Base-by-base conservation (phyloP, 2,329 filamentous ascomycete species). In the Neofusicoccum parvum region DNA sequence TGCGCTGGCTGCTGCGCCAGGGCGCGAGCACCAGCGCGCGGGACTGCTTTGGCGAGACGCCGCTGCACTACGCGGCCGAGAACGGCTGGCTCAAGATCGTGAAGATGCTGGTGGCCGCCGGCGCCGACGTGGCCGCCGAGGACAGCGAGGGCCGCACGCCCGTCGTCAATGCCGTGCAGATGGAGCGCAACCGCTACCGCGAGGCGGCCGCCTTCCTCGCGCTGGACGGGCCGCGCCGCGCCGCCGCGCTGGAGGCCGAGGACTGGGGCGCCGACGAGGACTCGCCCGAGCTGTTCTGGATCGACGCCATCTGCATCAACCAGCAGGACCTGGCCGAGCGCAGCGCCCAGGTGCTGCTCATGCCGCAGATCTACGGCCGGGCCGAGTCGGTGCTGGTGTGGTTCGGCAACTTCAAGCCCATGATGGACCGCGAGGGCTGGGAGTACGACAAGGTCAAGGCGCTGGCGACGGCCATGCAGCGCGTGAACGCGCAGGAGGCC, bases 281-380 rank as follows among this genome's bases (percentile, higher is more conserved):
- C 10, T 17, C 65, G 27, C 34, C 14, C 3, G 20, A 62, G 5
- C 36, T 43, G 3, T 15, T 65, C 14, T 70, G 66, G 68, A 54
- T 70, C 17, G 68, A 70, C 36, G 65, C 69, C 3, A 12, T 70
- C 3, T 70, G 68, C 46, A 70, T 70, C 62, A 67, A 69, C 32
- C 68, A 51, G 32, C 20, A 32, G 20, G 49, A 51, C 32, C 32
- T 51, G 27, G 23, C 27, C 6, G 49, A 51, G 11, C 49, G 49
- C 32, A 36, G 49, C 23, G 49, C 49, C 7, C 49, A 51, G 32
- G 49, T 51, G 20, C 27, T 12, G 32, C 27, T 51, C 20, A 51
- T 51, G 49, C 49, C 49, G 20, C 49, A 51, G 49, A 34, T 51
- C 14, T 51, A 51, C 49, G 49, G 49, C 49, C 14, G 32, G 49